Evolutionary conservation across 768 basidiomycete genomes (phyloP), one percentile per base, ranked within the genome.

Genomic region (Filobasidium wieringae): DNA sequence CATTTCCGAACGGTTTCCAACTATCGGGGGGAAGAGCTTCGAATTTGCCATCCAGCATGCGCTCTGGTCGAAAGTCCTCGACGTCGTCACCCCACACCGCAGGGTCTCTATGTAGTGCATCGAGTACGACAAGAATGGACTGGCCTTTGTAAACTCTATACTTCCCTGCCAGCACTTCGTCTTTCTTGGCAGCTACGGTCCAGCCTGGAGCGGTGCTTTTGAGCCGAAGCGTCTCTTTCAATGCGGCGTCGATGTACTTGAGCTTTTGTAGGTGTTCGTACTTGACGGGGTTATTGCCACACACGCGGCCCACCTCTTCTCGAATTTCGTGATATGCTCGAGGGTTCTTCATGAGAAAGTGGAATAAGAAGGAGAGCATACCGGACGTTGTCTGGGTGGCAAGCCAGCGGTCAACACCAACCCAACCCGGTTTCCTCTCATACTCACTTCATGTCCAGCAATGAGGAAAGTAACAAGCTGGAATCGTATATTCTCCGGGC

Each of bases 401-500:
- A 40, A 45, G 26, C 12, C n/a, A 56, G 40, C 11, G 19, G n/a
- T 17, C 33, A 9, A n/a, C 17, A n/a, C 27, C 22, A 36, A 12
- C 26, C 27, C 26, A 17, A 33, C 2, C 17, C 17, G 24, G 31
- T 19, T 26, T 19, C 22, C 30, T 56, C 75, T 69, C 7, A 71
- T 72, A 4, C 75, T 76, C 56, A 76, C 76, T 11, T 40, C 11
- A 55, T 77, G 77, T 6, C 76, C 79, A 6, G 79, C 79, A 37
- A 80, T 77, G 15, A 80, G 67, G 74, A 80, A 80, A 1, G 79
- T 80, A 17, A 78, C 64, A 4, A 80, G 76, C 65, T 80, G 79
- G 55, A 74, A 61, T 6, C 73, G 64, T 29, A 80, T 80, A 24
- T 72, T 77, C 51, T 77, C 73, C 39, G 78, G 76, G 0, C 75